Percentiles rank a stretch among this genome's conserved stretches.
These are phyloP conservation scores for Phytophthora sojae DNA, from an alignment of 352 stramenopile species.

Conservation along the genomic window DNA sequence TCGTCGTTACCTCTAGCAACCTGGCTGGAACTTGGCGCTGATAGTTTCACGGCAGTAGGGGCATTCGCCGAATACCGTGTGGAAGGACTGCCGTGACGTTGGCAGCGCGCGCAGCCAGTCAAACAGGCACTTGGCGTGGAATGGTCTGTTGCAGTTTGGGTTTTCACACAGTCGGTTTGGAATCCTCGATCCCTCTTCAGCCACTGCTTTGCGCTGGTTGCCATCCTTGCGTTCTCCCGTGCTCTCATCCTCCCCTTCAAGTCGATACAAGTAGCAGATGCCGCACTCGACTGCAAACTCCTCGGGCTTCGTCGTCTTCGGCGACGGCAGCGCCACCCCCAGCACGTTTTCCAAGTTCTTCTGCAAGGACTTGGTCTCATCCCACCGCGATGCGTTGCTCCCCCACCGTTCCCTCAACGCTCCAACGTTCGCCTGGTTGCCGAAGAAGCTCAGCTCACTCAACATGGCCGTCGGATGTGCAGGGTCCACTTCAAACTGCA, in stretches of 20 bases:
- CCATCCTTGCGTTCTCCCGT: slow-evolving; percentile 13
- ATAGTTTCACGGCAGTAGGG: slow-evolving; percentile 92
- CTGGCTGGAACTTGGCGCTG: slow-evolving; percentile 70
- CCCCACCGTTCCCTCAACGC: slow-evolving; percentile 68
- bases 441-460: slow-evolving; percentile 81
- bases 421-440: slow-evolving; percentile 63
- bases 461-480: slow-evolving; percentile 44
- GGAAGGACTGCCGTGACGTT: slow-evolving; percentile 90
- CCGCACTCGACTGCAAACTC: slow-evolving; percentile 89
- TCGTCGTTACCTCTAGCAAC: slow-evolving; percentile 27
- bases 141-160: slow-evolving; percentile 80
- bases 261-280: slow-evolving; percentile 90
- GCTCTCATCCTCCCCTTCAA: slow-evolving; percentile 46
- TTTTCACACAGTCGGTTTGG: slow-evolving; percentile 91
- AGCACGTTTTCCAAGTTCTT: slow-evolving; percentile 78
- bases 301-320: slow-evolving; percentile 51
- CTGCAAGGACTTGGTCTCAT: slow-evolving; percentile 55
- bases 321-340: slow-evolving; percentile 68
- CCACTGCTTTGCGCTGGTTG: neutral
- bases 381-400: slow-evolving; percentile 63
- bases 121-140: slow-evolving; percentile 89
- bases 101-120: slow-evolving; percentile 91
- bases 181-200: slow-evolving; percentile 41
- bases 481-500: slow-evolving; percentile 79
- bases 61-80: slow-evolving; percentile 91